These are phyloP conservation scores for Termitomyces sp. DNA, from an alignment of 768 basidiomycete species.

Conservation along the genomic window DNA sequence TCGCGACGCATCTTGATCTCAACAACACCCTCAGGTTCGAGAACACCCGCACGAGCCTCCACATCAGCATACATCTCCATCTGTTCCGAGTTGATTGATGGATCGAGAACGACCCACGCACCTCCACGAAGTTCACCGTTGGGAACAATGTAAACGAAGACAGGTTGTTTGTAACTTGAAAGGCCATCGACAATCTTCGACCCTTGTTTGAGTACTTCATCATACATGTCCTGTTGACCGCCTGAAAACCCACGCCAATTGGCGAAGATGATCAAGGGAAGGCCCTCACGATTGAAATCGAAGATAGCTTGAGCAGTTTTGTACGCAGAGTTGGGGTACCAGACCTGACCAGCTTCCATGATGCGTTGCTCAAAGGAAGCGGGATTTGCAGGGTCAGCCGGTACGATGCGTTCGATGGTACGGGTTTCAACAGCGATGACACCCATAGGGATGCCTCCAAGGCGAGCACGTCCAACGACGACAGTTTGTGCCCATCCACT, in stretches of 20 bases:
- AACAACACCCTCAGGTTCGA: slow-evolving; percentile 94
- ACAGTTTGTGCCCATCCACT: slow-evolving; percentile 99
- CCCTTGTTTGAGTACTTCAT: slow-evolving; percentile 94
- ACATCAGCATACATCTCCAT: slow-evolving; percentile 99
- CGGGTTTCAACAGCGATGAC: slow-evolving; percentile 98
- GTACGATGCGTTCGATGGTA: slow-evolving; percentile 92
- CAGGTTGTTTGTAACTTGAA: slow-evolving; percentile 93
- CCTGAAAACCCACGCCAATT: slow-evolving; percentile 99
- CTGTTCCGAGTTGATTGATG: slow-evolving; percentile 92
- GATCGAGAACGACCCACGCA: slow-evolving; percentile 99
- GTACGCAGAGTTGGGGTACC: slow-evolving; percentile 99
- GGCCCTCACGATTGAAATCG: slow-evolving; percentile 95
- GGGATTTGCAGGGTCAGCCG: slow-evolving; percentile 97
- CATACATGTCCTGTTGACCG: slow-evolving; percentile 99
- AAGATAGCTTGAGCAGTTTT: slow-evolving; percentile 99
- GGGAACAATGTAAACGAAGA: slow-evolving; percentile 97
- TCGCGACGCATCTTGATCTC: slow-evolving; percentile 98
- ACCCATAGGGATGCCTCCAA: slow-evolving; percentile 96
- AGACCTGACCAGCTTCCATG: slow-evolving; percentile 99
- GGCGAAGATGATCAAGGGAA: slow-evolving; percentile 97
- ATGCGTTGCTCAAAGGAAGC: slow-evolving; percentile 95
- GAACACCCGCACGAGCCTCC: slow-evolving; percentile 91
- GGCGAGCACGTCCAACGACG: slow-evolving; percentile 90
- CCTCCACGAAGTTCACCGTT: slow-evolving; percentile 98
- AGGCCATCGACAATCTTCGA: slow-evolving; percentile 99